Evolutionary conservation across 1,139 yeast species (phyloP), one percentile per base, ranked within the genome.

Genomic region (Meyerozyma carpophila): DNA sequence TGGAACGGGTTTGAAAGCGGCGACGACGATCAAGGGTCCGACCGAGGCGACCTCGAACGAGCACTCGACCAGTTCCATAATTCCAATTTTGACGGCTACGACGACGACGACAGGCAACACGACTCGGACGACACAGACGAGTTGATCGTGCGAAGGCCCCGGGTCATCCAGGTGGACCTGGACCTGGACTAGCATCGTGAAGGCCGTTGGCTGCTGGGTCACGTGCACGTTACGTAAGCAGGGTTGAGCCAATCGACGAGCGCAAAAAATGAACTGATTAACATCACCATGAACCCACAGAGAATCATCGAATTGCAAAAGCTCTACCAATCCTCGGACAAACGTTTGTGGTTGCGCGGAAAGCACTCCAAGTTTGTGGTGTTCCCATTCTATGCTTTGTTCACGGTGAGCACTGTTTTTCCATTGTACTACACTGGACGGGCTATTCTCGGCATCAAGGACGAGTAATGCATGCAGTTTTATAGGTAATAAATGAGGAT

Each of bases 371-470:
- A 87, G 73, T 71, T 79, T 61, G 71, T 84, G 65, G 79, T 90
- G 57, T 87, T 85, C 72, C 97, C 97, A 65, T 91, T 84, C 81
- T 87, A 82, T 76, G 94, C 90, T 54, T 74, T 87, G 55, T 86
- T 90, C 73, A 75, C 91, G 51, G 75, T 84, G 50, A 74, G 90
- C 56, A 77, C 89, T 46, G 77, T 78, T 52, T 77, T 80, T 52
- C 87, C 95, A 56, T 70, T 84, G 55, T 80, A 67, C 73, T 88
- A 84, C 78, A 66, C 85, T 44, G 93, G 85, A 57, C 84, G 94
- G 75, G 95, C 95, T 56, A 64, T 79, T 50, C 65, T 71, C 45
- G 91, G 90, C 62, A 74, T 84, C 61, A 84, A 84, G 73, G 88
- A 65, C 55, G 69, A 62, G 47, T 59, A 61, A 52, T 31, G 37